Base-by-base conservation (phyloP, 2,329 filamentous ascomycete species). In the Phialemonium atrogriseum region DNA sequence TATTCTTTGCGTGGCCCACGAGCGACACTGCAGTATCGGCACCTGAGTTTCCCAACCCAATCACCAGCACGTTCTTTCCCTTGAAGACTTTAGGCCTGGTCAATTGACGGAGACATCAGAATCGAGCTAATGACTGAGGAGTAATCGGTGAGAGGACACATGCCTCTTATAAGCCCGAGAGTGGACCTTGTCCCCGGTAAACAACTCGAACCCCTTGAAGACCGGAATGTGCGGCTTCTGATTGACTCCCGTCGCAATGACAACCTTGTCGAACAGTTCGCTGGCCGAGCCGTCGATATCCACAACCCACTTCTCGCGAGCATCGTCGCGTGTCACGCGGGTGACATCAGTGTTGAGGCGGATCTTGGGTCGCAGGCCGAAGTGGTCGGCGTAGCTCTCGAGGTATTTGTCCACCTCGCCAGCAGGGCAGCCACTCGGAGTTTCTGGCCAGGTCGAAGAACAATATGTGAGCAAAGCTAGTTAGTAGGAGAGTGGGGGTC, bases 371-470 rank as follows among this genome's bases (percentile, higher is more conserved):
- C 37, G 20, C 5, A 57, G 38, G 21, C 45, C 38, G 32, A 58
- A 59, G 37, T 57, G 50, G 18, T 49, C 38, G 4, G 45, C 48
- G 21, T 58, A 59, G 29, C 38, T 40, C 25, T 56, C 50, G 4
- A 58, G 43, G 10, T 58, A 59, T n/a, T 41, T 32, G 30, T 52
- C 34, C 10, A 59, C 47, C 14, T 54, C 35, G 2, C 21, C 32
- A 1, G 49, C 38, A 1, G 35, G 40, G 33, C 42, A 49, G 25
- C 51, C 38, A 7, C 45, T 47, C 1, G 46, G 42, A 2, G 40
- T 43, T 2, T 50, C 44, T 24, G 41, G 37, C 4, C n/a, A n/a
- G n/a, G n/a, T n/a, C n/a, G n/a, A n/a, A n/a, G n/a, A n/a, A n/a
- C n/a, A n/a, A n/a, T n/a, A n/a, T n/a, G n/a, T n/a, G n/a, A n/a